These are phyloP conservation scores for Salix exigua DNA, from an alignment of 345 rosid genomes.

Conservation along the genomic window DNA sequence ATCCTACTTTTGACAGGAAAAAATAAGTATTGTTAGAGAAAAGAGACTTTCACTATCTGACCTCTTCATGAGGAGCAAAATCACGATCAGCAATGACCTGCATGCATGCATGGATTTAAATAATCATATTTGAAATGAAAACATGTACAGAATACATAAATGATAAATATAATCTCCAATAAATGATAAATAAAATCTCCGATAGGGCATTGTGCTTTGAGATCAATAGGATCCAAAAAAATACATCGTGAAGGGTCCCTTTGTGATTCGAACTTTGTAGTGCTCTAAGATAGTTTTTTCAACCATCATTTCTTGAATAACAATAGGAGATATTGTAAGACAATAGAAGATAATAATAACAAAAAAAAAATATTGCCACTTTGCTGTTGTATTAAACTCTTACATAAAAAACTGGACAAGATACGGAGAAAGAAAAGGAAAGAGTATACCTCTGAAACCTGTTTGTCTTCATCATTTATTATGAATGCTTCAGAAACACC, in stretches of 20 bases:
- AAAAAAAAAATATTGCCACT: background rate
- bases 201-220: background rate
- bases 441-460: constrained; percentile 59
- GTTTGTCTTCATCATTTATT: constrained; percentile 53
- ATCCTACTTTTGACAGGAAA: background rate
- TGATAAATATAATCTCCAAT: background rate
- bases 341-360: background rate
- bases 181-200: background rate
- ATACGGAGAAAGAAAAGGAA: constrained; percentile 8
- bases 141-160: background rate
- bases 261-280: background rate
- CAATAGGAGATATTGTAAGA: background rate
- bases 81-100: constrained; percentile 74
- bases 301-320: background rate
- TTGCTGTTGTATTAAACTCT: background rate
- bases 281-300: background rate
- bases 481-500: constrained; percentile 63
- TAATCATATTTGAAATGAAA: background rate
- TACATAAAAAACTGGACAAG: background rate
- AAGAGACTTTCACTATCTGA: constrained; percentile 20
- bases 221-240: background rate
- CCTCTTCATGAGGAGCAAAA: constrained; percentile 80
- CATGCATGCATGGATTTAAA: constrained; percentile 27
- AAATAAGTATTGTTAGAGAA: background rate
- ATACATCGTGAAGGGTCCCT: too few relatives aligned